Evolutionary conservation across 495 filamentous ascomycete species (phyloP).

Genomic region (Articulospora tetracladia): DNA sequence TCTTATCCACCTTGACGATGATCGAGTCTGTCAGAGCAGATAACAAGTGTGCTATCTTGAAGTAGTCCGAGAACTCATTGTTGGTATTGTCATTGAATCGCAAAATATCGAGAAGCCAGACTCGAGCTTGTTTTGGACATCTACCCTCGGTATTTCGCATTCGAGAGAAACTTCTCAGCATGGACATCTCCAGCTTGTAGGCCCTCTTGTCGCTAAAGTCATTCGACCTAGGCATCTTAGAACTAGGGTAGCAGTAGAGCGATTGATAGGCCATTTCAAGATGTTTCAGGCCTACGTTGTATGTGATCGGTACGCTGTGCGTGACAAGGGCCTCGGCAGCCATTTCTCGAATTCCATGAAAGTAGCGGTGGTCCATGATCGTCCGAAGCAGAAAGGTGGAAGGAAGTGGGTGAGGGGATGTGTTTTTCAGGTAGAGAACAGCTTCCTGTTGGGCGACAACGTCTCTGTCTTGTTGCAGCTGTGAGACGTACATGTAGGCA

Average conservation of each 20-base stretch:
- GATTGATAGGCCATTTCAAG: conserved; percentile 80
- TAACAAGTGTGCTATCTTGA: conserved; percentile 82
- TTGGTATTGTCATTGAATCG: conserved; percentile 90
- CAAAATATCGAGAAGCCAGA: conserved; percentile 81
- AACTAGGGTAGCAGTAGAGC: conserved; percentile 76
- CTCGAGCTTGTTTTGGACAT: conserved; percentile 69
- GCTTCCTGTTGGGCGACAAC: conserved; percentile 89
- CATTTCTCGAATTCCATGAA: conserved; percentile 82
- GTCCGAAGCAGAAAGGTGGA: conserved; percentile 85
- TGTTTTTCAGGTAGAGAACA: conserved; percentile 39
- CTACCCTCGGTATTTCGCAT: conserved; percentile 72
- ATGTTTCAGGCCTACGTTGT: conserved; percentile 81
- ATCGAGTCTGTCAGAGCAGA: conserved; percentile 73
- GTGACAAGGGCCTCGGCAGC: conserved; percentile 72
- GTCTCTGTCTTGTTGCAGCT: conserved; percentile 95
- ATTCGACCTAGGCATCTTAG: conserved; percentile 75
- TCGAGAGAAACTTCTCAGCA: conserved; percentile 73
- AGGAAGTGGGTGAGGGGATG: conserved; percentile 62
- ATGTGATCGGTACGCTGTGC: conserved; percentile 62
- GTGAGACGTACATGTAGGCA: conserved; percentile 94
- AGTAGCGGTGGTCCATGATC: conserved; percentile 87
- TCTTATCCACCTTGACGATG: conserved; percentile 40
- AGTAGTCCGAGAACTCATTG: conserved; percentile 82
- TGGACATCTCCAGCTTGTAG: conserved; percentile 77
- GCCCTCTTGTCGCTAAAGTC: conserved; percentile 81